Conservation (phyloP, 176 grass and related monocot genomes). For the Triticum turgidum region DNA sequence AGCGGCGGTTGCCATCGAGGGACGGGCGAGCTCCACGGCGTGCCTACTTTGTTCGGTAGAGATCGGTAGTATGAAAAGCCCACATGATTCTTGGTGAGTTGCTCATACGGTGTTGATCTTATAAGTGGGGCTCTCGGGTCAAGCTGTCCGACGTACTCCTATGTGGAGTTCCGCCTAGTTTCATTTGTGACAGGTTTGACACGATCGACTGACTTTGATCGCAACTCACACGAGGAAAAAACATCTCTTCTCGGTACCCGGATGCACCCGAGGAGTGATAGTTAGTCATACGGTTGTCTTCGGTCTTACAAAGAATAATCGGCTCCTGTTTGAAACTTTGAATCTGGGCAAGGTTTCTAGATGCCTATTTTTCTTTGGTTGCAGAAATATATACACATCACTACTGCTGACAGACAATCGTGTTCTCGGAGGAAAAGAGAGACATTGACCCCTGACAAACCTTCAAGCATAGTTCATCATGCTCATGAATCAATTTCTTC, state of each 20-base stretch:
- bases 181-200: not conserved
- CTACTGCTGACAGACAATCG: not conserved
- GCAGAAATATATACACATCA: not conserved
- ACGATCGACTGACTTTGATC: conserved; percentile 33
- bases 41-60: not conserved
- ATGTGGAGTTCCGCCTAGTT: not conserved
- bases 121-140: not conserved
- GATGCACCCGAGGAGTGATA: not conserved
- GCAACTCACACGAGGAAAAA: not conserved
- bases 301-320: not conserved
- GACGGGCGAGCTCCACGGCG: too few relatives aligned
- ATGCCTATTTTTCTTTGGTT: not conserved
- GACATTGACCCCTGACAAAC: not conserved
- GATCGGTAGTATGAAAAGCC: too few relatives aligned
- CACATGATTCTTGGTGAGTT: not conserved
- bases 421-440: not conserved
- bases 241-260: not conserved
- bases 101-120: not conserved
- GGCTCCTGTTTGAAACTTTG: not conserved
- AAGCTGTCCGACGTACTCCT: not conserved
- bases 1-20: conserved; percentile 24
- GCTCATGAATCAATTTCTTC: too few relatives aligned
- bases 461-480: too few relatives aligned
- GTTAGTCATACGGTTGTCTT: not conserved
- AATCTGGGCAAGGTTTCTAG: not conserved